These are phyloP conservation scores for Guyanaporus albipodus DNA, from an alignment of 768 basidiomycete genomes.

Conservation along the genomic window DNA sequence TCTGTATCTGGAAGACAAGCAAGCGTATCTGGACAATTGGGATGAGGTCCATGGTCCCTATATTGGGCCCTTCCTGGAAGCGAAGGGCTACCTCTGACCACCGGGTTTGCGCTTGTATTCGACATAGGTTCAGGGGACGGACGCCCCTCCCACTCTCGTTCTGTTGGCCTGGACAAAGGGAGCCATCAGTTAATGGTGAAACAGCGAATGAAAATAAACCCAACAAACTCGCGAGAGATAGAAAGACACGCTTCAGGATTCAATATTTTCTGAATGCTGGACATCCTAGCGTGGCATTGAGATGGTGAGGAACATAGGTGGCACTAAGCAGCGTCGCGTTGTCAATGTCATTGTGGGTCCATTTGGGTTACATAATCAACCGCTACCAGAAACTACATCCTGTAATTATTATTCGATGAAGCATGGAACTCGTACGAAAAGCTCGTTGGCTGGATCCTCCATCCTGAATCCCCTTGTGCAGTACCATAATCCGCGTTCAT, in stretches of 20 bases:
- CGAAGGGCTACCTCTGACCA: constrained; percentile 19
- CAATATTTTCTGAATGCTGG: constrained; percentile 51
- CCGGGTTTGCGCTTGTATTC: constrained; percentile 30
- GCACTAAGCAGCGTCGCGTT: constrained; percentile 2
- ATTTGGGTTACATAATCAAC: constrained; percentile 27
- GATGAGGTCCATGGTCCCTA: constrained; percentile 58
- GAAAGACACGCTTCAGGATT: constrained; percentile 48
- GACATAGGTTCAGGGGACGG: constrained; percentile 35
- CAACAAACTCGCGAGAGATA: constrained; percentile 40
- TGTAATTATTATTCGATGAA: constrained; percentile 19
- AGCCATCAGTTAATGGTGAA: constrained; percentile 17
- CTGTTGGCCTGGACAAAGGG: constrained; percentile 29
- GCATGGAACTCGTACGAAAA: constrained; percentile 22
- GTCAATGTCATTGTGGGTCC: constrained; percentile 33
- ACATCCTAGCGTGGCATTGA: constrained; percentile 40
- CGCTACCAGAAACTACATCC: constrained; percentile 10
- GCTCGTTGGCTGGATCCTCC: constrained; percentile 15
- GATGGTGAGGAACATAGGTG: constrained; percentile 5
- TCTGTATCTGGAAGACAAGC: constrained; percentile 76
- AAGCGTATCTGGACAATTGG: constrained; percentile 74
- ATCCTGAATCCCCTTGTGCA: constrained; percentile 14
- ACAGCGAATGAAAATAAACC: constrained; percentile 3
- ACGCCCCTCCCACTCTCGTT: constrained; percentile 27
- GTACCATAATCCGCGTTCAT: constrained; percentile 18
- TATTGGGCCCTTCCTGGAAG: constrained; percentile 23